phyloP scores from a whole-genome alignment of 805 yeast species.

The Hanseniaspora hatyaiensis region DNA sequence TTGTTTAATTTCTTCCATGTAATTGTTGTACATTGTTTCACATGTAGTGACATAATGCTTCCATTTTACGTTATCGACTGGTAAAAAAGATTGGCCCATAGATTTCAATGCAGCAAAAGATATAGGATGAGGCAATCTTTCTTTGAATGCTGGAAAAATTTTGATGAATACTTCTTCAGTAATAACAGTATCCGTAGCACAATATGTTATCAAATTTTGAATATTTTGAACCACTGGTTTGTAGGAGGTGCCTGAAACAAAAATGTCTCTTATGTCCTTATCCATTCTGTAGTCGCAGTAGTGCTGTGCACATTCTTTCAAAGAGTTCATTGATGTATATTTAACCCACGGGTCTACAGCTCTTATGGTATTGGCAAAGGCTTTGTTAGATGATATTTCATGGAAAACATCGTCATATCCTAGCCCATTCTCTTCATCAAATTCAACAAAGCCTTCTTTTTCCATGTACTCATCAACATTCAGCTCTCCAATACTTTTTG shows the following conservation, averaged over 20 bases:
- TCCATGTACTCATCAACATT: conserved; percentile 4
- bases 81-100: conserved; percentile 62
- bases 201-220: conserved; percentile 55
- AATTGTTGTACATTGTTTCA: conserved; percentile 53
- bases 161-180: conserved; percentile 60
- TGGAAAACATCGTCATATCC: conserved; percentile 14
- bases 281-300: conserved; percentile 61
- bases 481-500: conserved; percentile 30
- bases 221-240: conserved; percentile 45
- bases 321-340: conserved; percentile 63
- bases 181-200: conserved; percentile 71
- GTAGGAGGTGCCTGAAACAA: conserved; percentile 42
- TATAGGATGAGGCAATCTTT: conserved; percentile 82
- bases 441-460: conserved; percentile 18
- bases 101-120: conserved; percentile 77
- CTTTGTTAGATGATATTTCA: not conserved
- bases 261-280: conserved; percentile 56
- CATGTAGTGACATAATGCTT: conserved; percentile 53
- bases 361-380: conserved; percentile 23
- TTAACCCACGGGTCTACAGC: conserved; percentile 79
- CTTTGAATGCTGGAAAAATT: conserved; percentile 56
- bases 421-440: conserved; percentile 15
- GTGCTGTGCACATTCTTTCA: conserved; percentile 65
- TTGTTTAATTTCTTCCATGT: conserved; percentile 43
- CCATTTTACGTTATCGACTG: conserved; percentile 64